Evolutionary conservation across 2,329 filamentous ascomycete species (phyloP).

Genomic region (Microdochium bolleyi): DNA sequence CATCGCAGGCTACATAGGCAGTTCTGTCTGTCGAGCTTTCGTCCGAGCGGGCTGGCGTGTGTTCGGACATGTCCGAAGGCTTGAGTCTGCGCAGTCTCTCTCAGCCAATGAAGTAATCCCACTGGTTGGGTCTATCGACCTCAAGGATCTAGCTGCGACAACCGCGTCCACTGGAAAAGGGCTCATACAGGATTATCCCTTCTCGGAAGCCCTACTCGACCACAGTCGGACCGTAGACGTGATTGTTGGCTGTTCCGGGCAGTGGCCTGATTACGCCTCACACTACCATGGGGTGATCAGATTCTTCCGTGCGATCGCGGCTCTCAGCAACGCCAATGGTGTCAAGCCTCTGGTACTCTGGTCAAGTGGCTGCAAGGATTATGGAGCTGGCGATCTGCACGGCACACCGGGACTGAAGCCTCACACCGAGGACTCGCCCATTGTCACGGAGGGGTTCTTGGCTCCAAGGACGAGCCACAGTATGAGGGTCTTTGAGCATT

Average conservation of each 20-base stretch:
- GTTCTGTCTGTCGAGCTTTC: slow-evolving; percentile 34
- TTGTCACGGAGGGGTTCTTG: slow-evolving; percentile 20
- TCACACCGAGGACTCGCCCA: slow-evolving; percentile 32
- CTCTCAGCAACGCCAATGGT: slow-evolving; percentile 20
- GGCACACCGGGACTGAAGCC: slow-evolving; percentile 24
- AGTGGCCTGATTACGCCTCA: slow-evolving; percentile 25
- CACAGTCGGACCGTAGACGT: slow-evolving; percentile 24
- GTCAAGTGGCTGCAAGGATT: slow-evolving; percentile 42
- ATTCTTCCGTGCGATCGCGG: slow-evolving; percentile 24
- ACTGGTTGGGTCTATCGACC: slow-evolving; percentile 22
- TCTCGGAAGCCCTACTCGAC: slow-evolving; percentile 16
- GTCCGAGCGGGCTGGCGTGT: slow-evolving; percentile 33
- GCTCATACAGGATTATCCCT: slow-evolving; percentile 1
- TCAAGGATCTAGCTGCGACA: slow-evolving; percentile 17
- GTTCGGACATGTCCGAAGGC: slow-evolving; percentile 33
- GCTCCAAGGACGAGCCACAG: slow-evolving; percentile 22
- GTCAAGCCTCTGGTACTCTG: slow-evolving; percentile 33
- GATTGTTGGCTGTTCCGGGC: slow-evolving; percentile 33
- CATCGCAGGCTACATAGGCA: slow-evolving; percentile 28
- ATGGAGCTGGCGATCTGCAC: slow-evolving; percentile 26
- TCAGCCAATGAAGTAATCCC: slow-evolving; percentile 28
- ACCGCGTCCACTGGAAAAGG: background rate
- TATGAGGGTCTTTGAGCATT: slow-evolving; percentile 26
- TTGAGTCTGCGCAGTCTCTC: slow-evolving; percentile 18
- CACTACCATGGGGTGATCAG: slow-evolving; percentile 27